These are phyloP conservation scores for Murraya paniculata DNA, from an alignment of 345 rosid species.

Conservation along the genomic window DNA sequence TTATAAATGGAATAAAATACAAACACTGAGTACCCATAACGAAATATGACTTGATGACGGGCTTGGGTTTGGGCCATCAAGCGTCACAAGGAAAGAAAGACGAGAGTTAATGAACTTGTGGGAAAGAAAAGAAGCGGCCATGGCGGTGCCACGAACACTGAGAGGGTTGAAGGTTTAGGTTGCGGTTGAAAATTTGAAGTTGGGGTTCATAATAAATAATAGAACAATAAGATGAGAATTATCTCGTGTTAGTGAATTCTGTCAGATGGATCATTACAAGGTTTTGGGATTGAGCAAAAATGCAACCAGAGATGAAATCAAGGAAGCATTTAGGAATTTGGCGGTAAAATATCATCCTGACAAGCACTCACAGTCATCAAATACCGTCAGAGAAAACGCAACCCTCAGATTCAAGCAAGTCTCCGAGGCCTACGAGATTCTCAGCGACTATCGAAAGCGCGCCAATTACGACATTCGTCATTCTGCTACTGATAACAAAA, in stretches of 20 bases:
- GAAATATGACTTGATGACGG: too few relatives aligned
- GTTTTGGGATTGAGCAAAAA: conserved; percentile 54
- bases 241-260: background rate
- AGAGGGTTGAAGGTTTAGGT: background rate
- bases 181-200: background rate
- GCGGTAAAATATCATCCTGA: conserved; percentile 83
- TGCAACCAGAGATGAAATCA: conserved; percentile 75
- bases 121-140: conserved; percentile 17
- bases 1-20: too few relatives aligned
- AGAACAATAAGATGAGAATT: background rate
- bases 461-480: conserved; percentile 49
- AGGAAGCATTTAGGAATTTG: conserved; percentile 70
- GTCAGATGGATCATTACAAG: conserved; percentile 69
- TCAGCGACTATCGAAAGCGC: conserved; percentile 64
- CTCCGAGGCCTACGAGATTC: conserved; percentile 81
- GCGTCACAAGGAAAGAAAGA: too few relatives aligned
- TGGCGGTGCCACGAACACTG: conserved; percentile 22
- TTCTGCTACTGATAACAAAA: conserved; percentile 9
- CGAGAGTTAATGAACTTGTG: background rate
- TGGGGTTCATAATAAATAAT: background rate
- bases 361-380: conserved; percentile 69
- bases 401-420: conserved; percentile 68
- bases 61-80: too few relatives aligned
- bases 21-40: too few relatives aligned
- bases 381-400: conserved; percentile 47